Evolutionary conservation across 352 stramenopile species (phyloP).

Genomic region (Phytopythium chamaehyphon): DNA sequence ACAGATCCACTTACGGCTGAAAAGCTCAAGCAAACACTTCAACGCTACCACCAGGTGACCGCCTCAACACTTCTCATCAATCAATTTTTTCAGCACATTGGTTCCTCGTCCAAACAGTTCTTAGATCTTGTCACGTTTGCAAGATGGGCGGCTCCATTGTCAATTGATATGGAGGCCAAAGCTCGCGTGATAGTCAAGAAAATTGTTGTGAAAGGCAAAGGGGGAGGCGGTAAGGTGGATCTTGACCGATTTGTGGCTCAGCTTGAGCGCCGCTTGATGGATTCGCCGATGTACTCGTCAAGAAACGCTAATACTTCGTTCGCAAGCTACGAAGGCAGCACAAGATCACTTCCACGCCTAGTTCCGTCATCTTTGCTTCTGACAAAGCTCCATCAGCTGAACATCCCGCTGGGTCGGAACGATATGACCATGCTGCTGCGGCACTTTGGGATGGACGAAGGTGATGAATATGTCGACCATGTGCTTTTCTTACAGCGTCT

Average conservation of each 20-base stretch:
- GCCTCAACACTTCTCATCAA: slow-evolving; percentile 38
- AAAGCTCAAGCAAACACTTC: slow-evolving; percentile 30
- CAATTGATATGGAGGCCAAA: slow-evolving; percentile 24
- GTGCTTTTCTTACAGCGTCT: slow-evolving; percentile 35
- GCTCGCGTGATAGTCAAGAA: slow-evolving; percentile 25
- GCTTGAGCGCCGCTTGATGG: slow-evolving; percentile 23
- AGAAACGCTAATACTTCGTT: not conserved
- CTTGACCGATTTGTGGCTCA: slow-evolving; percentile 45
- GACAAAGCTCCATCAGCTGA: slow-evolving; percentile 41
- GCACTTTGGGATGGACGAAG: slow-evolving; percentile 48
- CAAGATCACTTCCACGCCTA: not conserved
- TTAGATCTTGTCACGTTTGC: slow-evolving; percentile 41
- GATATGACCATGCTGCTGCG: slow-evolving; percentile 35
- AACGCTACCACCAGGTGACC: slow-evolving; percentile 21
- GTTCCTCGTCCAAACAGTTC: slow-evolving; percentile 33
- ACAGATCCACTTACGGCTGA: slow-evolving; percentile 33
- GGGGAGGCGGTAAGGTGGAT: slow-evolving; percentile 36
- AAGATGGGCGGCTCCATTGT: slow-evolving; percentile 32
- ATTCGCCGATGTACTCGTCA: slow-evolving; percentile 15
- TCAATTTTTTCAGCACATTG: slow-evolving; percentile 55
- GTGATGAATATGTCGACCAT: slow-evolving; percentile 32
- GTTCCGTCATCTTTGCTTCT: slow-evolving; percentile 27
- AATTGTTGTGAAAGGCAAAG: slow-evolving; percentile 46
- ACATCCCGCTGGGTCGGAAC: slow-evolving; percentile 29
- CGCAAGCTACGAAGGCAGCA: not conserved